phyloP scores from a whole-genome alignment of 371 early-diverging fungal species.

The Syncephalis plumigaleata region DNA sequence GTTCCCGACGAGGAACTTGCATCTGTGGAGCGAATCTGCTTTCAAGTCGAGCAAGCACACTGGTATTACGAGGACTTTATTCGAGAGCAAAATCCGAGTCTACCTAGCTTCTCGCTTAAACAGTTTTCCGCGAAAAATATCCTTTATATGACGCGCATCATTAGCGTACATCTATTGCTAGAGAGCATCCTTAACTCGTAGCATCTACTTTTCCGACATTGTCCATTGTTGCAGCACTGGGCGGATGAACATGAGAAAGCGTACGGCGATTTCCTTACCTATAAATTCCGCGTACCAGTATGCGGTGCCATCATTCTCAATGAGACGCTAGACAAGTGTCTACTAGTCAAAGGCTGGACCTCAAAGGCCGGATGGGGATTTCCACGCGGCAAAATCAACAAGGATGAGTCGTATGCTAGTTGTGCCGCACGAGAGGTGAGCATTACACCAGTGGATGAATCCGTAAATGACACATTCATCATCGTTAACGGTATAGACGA shows the following conservation, averaged over 20 bases:
- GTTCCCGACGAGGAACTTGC: constrained; percentile 84
- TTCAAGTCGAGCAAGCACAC: constrained; percentile 98
- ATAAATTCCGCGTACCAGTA: constrained; percentile 95
- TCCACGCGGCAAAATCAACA: constrained; percentile 98
- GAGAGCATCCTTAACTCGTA: constrained; percentile 3
- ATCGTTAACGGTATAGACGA: no score
- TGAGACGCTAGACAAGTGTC: constrained; percentile 51
- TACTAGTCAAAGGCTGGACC: constrained; percentile 86
- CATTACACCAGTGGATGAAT: no score
- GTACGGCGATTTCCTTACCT: constrained; percentile 82
- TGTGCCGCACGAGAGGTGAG: constrained; percentile 92
- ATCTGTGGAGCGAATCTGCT: constrained; percentile 87
- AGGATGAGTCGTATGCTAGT: constrained; percentile 74
- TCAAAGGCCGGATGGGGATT: constrained; percentile 86
- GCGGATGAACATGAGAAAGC: constrained; percentile 71
- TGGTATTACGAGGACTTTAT: constrained; percentile 99
- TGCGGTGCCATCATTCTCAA: constrained; percentile 98
- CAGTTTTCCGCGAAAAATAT: constrained; percentile 60
- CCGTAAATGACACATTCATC: no score
- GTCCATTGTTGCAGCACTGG: constrained; percentile 77
- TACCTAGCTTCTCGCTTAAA: constrained; percentile 67
- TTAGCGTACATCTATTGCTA: constrained; percentile 1
- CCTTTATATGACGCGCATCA: constrained; percentile 15
- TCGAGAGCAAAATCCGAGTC: constrained; percentile 54
- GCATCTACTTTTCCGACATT: constrained; percentile 56